Evolutionary conservation across 192 early-diverging fungal genomes (phyloP).

Genomic region (Coemansia sp.): DNA sequence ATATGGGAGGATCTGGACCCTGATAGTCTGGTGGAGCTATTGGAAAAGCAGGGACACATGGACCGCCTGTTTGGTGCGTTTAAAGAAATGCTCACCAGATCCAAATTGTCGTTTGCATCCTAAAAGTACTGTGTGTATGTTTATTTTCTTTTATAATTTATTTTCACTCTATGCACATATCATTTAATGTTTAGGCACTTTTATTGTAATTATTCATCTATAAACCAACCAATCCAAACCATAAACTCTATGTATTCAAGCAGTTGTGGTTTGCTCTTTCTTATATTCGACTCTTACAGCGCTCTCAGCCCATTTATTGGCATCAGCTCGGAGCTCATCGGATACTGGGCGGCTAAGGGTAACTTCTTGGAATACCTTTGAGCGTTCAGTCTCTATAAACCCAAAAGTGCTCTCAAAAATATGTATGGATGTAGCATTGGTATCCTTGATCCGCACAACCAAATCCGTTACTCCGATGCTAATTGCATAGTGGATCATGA

Average conservation of each 20-base stretch:
- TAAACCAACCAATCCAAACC: not conserved
- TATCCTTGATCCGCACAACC: conserved; percentile 50
- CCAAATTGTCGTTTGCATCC: conserved; percentile 34
- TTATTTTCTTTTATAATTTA: not conserved
- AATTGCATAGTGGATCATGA: conserved; percentile 52
- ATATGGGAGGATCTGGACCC: conserved; percentile 5
- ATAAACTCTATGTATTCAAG: not conserved
- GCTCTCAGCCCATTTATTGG: conserved; percentile 5
- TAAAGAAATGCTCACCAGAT: conserved; percentile 15
- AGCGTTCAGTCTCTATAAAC: conserved; percentile 41
- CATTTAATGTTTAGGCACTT: not conserved
- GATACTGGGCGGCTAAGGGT: conserved; percentile 28
- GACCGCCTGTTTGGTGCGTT: conserved; percentile 23
- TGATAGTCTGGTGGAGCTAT: conserved; percentile 29
- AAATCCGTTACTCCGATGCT: conserved; percentile 37
- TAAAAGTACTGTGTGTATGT: not conserved
- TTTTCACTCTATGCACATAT: no score
- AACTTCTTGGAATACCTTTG: conserved; percentile 42
- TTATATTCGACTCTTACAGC: conserved; percentile 19
- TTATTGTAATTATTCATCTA: not conserved
- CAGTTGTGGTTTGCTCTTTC: not conserved
- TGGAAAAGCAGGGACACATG: conserved; percentile 21
- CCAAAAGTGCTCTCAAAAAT: conserved; percentile 43
- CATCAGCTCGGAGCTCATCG: conserved; percentile 9
- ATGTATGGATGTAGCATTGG: conserved; percentile 36